A percentile compares a stretch with the other conserved stretches of the same genome.
Conservation (phyloP, 139 green algal genomes). For the Chlamydomonas sp. region DNA sequence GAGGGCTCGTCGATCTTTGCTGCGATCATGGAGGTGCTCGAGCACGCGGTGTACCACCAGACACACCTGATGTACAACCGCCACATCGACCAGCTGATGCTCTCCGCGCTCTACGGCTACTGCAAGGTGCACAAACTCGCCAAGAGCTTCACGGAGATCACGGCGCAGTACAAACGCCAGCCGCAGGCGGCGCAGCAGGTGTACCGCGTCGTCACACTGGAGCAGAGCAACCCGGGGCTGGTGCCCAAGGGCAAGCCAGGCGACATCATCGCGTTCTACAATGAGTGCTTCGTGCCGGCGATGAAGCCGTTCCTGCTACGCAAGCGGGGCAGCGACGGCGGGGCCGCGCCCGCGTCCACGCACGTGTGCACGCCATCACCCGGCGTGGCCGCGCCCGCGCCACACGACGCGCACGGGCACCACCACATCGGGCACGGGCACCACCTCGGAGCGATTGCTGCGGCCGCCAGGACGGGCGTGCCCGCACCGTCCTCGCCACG, state of each 20-base stretch:
- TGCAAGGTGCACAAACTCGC: slow-evolving; percentile 70
- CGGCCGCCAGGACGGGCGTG: neutral
- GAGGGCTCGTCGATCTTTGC: slow-evolving; percentile 14
- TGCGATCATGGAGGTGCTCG: slow-evolving; percentile 32
- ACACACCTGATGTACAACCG: slow-evolving; percentile 80
- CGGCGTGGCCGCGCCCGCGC: too few species aligned
- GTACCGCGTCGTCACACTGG: slow-evolving; percentile 68
- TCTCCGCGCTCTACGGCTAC: slow-evolving; percentile 80
- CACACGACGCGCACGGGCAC: too few species aligned
- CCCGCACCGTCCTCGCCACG: neutral
- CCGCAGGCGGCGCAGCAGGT: slow-evolving; percentile 57
- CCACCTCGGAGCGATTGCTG: neutral
- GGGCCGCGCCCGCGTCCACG: neutral
- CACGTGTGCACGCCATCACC: too few species aligned
- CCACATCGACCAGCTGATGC: slow-evolving; percentile 85
- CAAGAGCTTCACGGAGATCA: slow-evolving; percentile 77
- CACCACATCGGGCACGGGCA: neutral
- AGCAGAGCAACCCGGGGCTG: slow-evolving; percentile 39
- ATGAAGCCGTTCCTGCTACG: slow-evolving; percentile 48
- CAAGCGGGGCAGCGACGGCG: neutral
- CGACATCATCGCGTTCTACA: slow-evolving; percentile 93
- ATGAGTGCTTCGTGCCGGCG: slow-evolving; percentile 62
- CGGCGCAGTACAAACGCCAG: slow-evolving; percentile 72
- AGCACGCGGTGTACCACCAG: slow-evolving; percentile 60
- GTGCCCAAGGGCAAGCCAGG: slow-evolving; percentile 17